Evolutionary conservation across 192 early-diverging fungal species (phyloP), one percentile per base, ranked within the genome.

Genomic region (Umbelopsis sp.): DNA sequence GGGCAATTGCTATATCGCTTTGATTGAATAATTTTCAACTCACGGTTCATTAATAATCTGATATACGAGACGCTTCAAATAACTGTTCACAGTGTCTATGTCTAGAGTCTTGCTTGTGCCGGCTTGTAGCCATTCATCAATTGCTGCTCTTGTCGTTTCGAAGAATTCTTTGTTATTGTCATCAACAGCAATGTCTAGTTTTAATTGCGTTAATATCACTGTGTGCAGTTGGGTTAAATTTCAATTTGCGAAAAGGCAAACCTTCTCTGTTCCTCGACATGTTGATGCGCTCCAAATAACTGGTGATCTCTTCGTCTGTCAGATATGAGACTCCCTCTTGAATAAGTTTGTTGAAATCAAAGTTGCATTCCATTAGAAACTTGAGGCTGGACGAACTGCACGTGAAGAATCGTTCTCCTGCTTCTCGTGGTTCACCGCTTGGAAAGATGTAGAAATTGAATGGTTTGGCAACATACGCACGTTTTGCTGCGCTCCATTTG

Each of bases 401-500:
- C 30, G 73, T 67, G 46, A 85, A 85, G 46, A 78, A 77, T 12
- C 83, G 73, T 33, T 92, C 86, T 11, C 87, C 78, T 0, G 78
- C 75, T 53, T 87, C 76, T 49, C 51, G 64, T 41, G 67, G 67
- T 46, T 84, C 71, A 69, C 86, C 33, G 74, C 71, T 74, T 11
- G 94, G 94, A 68, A 98, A 97, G 16, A 95, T 86, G 69, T 92
- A 94, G 64, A 95, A 94, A 69, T 95, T 98, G 83, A 93, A 97
- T 7, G 97, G 88, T 44, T 81, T 75, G 0, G 92, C 93, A 47
- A 90, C 81, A 77, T 93, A 97, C 37, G 75, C 83, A 11, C 83
- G 67, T 11, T 73, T 53, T 12, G 73, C 65, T 2, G 78, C 83
- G 16, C 78, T 73, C 86, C 91, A 94, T 7, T 84, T 89, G 75